Percentiles rank a stretch among this genome's conserved stretches.
Evolutionary conservation across 192 early-diverging fungal species (phyloP).

Genomic region (Kappamyces sp.): DNA sequence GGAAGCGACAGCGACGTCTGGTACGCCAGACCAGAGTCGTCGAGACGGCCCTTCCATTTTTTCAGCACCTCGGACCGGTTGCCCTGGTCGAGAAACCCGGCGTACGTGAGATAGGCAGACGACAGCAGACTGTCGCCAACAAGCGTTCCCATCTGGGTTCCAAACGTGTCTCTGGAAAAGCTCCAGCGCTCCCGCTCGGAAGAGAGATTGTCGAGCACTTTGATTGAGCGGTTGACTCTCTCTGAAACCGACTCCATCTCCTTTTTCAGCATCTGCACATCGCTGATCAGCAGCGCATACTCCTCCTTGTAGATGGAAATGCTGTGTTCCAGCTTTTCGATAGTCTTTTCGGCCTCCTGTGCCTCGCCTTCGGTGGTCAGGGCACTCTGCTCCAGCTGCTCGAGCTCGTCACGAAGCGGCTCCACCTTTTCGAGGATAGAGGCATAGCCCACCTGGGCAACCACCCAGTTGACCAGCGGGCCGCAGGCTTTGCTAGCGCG

Average conservation of each 20-base stretch:
- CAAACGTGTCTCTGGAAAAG: constrained; percentile 81
- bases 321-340: constrained; percentile 76
- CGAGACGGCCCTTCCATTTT: constrained; percentile 73
- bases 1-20: constrained; percentile 76
- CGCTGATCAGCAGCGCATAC: constrained; percentile 92
- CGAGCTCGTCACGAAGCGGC: constrained; percentile 90
- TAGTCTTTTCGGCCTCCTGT: constrained; percentile 67
- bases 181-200: constrained; percentile 95
- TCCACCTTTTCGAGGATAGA: constrained; percentile 93
- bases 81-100: constrained; percentile 96
- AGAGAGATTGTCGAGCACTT: constrained; percentile 78
- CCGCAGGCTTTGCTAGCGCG: constrained; percentile 98
- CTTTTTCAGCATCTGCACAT: constrained; percentile 80
- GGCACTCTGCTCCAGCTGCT: constrained; percentile 72
- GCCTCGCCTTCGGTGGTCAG: constrained; percentile 67
- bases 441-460: constrained; percentile 90
- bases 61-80: constrained; percentile 75
- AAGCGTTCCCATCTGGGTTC: constrained; percentile 94
- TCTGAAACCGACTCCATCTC: constrained; percentile 91
- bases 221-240: constrained; percentile 88
- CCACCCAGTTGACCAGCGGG: constrained; percentile 95
- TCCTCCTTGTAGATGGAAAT: constrained; percentile 95
- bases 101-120: constrained; percentile 93
- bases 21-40: constrained; percentile 62
- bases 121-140: constrained; percentile 93